These are phyloP conservation scores for Geotrichum reessii DNA, from an alignment of 1,139 yeast species.

Conservation along the genomic window DNA sequence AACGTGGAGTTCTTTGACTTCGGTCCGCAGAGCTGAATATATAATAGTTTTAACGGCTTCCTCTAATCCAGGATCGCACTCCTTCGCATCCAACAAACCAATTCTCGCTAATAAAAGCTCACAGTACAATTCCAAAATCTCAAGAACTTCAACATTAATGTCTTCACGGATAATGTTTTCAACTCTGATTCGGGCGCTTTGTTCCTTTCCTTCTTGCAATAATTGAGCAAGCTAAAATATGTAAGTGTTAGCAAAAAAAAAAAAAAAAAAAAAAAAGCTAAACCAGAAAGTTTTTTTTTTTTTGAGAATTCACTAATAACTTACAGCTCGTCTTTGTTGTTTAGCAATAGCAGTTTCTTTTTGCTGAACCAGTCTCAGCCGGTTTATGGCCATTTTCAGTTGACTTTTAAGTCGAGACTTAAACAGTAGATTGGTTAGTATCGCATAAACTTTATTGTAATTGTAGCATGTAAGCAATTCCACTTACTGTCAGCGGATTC, in stretches of 20 bases:
- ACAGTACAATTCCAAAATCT: conserved; percentile 74
- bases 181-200: conserved; percentile 77
- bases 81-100: conserved; percentile 45
- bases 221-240: conserved; percentile 56
- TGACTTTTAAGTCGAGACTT: conserved; percentile 55
- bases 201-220: conserved; percentile 64
- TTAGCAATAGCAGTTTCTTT: conserved; percentile 77
- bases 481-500: conserved; percentile 22
- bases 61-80: conserved; percentile 57
- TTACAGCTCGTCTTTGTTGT: conserved; percentile 61
- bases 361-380: conserved; percentile 73
- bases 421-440: background rate
- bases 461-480: background rate
- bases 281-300: too few species aligned
- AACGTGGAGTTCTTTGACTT: conserved; percentile 61
- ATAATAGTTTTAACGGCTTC: conserved; percentile 73
- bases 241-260: too few species aligned
- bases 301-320: conserved; percentile 13
- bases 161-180: conserved; percentile 85
- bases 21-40: conserved; percentile 66
- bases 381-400: conserved; percentile 73
- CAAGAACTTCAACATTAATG: conserved; percentile 72
- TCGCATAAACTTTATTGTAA: background rate
- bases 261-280: too few species aligned
- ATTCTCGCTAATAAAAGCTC: conserved; percentile 76